These are phyloP conservation scores for Neurospora sp. DNA, from an alignment of 495 filamentous ascomycete species.

Conservation along the genomic window DNA sequence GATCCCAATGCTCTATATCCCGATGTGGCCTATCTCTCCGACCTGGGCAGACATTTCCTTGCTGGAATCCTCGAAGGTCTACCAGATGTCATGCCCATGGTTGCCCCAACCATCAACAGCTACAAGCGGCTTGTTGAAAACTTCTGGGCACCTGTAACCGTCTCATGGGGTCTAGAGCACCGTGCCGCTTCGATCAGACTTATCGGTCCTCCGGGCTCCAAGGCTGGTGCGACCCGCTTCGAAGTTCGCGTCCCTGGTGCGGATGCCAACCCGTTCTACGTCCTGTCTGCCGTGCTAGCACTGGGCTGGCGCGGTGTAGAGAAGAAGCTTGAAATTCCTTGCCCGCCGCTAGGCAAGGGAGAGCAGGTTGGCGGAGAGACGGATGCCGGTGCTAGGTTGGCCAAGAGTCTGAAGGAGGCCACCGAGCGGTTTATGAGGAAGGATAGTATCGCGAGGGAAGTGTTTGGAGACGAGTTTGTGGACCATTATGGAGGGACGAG, in stretches of 20 bases:
- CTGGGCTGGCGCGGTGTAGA: constrained; percentile 84
- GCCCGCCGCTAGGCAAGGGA: constrained; percentile 75
- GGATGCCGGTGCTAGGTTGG: constrained; percentile 62
- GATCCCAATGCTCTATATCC: constrained; percentile 61
- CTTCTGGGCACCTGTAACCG: constrained; percentile 96
- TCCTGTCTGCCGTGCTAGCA: constrained; percentile 76
- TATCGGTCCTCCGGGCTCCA: constrained; percentile 76
- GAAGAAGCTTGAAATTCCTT: constrained; percentile 72
- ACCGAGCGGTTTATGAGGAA: constrained; percentile 60
- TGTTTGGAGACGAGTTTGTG: constrained; percentile 90
- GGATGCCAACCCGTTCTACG: constrained; percentile 80
- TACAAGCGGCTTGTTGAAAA: constrained; percentile 98
- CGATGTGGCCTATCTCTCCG: constrained; percentile 71
- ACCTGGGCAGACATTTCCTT: constrained; percentile 85
- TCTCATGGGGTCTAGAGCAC: constrained; percentile 94
- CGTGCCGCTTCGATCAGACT: constrained; percentile 83
- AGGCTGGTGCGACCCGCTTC: constrained; percentile 75
- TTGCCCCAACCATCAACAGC: constrained; percentile 91
- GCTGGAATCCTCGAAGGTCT: constrained; percentile 82
- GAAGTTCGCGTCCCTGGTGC: constrained; percentile 88
- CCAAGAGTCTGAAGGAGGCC: constrained; percentile 74
- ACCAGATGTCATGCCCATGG: constrained; percentile 88
- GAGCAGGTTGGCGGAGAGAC: constrained; percentile 60
- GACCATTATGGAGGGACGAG: constrained; percentile 91
- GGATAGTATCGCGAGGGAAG: constrained; percentile 78